Evolutionary conservation across 1,284 basidiomycete genomes (phyloP).

Genomic region (Gymnopus androsaceus): DNA sequence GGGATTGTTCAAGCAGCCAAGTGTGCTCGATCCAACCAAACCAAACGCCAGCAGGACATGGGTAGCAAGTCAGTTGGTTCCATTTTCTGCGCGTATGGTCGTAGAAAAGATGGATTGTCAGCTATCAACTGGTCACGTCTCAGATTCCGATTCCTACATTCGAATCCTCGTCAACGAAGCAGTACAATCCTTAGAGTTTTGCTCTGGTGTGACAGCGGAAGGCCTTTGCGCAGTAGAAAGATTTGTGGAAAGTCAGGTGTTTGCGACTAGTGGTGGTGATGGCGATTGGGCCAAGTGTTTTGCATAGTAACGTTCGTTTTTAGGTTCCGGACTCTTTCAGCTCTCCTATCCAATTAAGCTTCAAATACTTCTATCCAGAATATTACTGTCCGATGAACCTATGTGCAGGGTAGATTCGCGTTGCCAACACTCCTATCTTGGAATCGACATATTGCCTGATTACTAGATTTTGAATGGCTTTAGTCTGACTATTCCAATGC

Average conservation of each 20-base stretch:
- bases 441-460: too few relatives aligned
- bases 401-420: too few relatives aligned
- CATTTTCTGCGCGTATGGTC: conserved; percentile 67
- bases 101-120: conserved; percentile 59
- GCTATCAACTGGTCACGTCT: background rate
- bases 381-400: too few relatives aligned
- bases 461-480: too few relatives aligned
- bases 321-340: too few relatives aligned
- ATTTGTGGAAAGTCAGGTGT: conserved; percentile 74
- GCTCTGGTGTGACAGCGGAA: conserved; percentile 33
- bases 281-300: conserved; percentile 69
- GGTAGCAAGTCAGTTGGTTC: conserved; percentile 59
- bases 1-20: conserved; percentile 58
- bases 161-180: conserved; percentile 70
- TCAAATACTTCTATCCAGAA: too few relatives aligned
- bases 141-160: conserved; percentile 37
- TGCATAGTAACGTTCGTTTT: too few relatives aligned
- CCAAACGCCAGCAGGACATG: conserved; percentile 48
- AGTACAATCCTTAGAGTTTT: conserved; percentile 64
- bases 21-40: conserved; percentile 40
- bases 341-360: too few relatives aligned
- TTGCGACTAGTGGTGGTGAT: conserved; percentile 62
- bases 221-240: conserved; percentile 65
- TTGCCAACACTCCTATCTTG: too few relatives aligned
- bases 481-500: too few relatives aligned